Conservation (phyloP, 73 alveolate species). For the Paramecium biaurelia region DNA sequence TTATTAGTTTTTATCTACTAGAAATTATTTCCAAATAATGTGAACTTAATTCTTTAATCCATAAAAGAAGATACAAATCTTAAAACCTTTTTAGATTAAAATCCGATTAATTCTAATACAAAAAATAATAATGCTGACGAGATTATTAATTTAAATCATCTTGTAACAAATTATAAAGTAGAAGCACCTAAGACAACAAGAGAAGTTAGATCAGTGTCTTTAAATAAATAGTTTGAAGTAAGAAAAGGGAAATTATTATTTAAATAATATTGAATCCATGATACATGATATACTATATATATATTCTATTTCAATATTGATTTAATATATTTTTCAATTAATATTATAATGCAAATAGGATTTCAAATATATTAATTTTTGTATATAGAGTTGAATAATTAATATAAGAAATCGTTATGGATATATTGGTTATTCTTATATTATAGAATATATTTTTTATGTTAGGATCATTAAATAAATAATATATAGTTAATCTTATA, state of each 20-base stretch:
- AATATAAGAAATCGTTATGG: too few species aligned
- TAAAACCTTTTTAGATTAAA: neutral
- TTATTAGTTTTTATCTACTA: conserved; percentile 67
- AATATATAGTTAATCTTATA: too few species aligned
- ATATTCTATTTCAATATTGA: neutral
- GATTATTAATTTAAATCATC: neutral
- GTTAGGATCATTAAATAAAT: too few species aligned
- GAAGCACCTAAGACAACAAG: neutral
- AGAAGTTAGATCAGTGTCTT: neutral
- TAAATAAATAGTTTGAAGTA: neutral
- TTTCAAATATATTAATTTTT: too few species aligned
- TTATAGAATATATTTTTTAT: neutral
- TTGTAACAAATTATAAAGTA: neutral
- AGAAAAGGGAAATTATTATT: neutral
- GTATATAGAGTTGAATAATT: neutral
- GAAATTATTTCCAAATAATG: conserved; percentile 68
- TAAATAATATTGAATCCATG: neutral
- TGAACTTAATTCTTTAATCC: conserved; percentile 15
- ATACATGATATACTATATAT: neutral
- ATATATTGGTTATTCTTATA: too few species aligned
- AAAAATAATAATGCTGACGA: neutral
- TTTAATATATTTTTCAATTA: too few species aligned
- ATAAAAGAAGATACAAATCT: neutral
- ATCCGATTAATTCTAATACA: neutral
- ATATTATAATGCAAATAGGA: too few species aligned